phyloP scores from a whole-genome alignment of 2,329 filamentous ascomycete species.

The Ophiostoma quercus region DNA sequence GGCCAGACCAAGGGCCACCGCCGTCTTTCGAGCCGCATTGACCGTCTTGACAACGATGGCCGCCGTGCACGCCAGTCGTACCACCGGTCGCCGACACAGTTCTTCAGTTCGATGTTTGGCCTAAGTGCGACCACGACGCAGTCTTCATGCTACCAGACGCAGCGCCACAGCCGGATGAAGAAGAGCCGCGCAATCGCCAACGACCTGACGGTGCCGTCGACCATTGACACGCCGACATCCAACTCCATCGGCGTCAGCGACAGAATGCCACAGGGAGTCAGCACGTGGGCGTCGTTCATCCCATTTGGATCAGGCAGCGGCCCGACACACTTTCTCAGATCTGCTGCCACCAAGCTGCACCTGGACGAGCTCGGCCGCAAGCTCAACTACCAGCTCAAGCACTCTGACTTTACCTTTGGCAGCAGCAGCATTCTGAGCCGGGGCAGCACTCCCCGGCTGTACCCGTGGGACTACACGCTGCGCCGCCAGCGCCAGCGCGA shows the following conservation, averaged over 20 bases:
- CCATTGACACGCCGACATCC: conserved; percentile 7
- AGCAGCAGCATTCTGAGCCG: background rate
- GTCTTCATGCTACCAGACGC: conserved; percentile 14
- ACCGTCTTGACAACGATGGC: background rate
- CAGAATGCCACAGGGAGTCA: background rate
- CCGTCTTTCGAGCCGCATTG: background rate
- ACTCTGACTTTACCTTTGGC: background rate
- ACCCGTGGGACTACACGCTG: conserved; percentile 30
- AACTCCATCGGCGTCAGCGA: background rate
- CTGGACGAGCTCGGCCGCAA: conserved; percentile 18
- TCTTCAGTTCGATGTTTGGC: conserved; percentile 6
- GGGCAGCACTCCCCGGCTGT: conserved; percentile 23
- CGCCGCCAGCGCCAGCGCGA: conserved; percentile 22
- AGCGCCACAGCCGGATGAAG: conserved; percentile 13
- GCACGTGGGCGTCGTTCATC: conserved; percentile 16
- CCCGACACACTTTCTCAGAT: conserved; percentile 13
- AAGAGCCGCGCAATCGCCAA: conserved; percentile 12
- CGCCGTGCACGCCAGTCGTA: background rate
- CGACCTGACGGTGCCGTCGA: conserved; percentile 17
- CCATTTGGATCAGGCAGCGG: conserved; percentile 15
- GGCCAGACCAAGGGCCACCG: background rate
- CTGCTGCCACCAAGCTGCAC: conserved; percentile 21
- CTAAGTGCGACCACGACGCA: conserved; percentile 11
- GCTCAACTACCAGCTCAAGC: conserved; percentile 13
- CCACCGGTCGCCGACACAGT: background rate